Evolutionary conservation across 1,139 yeast species (phyloP).

Genomic region (Blastobotrys elegans): DNA sequence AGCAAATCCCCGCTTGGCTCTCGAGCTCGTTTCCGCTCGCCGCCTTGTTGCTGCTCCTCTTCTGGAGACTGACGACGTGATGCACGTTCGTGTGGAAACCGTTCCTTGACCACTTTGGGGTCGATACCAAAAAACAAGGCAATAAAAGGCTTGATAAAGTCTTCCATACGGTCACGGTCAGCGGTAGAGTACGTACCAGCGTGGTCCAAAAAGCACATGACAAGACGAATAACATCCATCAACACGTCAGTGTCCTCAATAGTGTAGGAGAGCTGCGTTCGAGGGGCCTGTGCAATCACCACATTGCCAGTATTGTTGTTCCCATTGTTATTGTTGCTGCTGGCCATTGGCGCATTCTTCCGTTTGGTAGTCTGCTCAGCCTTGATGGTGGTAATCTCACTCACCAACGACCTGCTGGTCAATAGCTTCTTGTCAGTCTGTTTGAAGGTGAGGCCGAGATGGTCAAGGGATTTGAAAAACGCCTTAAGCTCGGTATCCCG

Average conservation of each 20-base stretch:
- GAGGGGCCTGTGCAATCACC: slow-evolving; percentile 2
- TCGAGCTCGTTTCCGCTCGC: slow-evolving; percentile 39
- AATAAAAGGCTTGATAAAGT: slow-evolving; percentile 66
- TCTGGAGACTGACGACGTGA: slow-evolving; percentile 19
- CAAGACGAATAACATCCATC: slow-evolving; percentile 65
- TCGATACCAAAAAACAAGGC: slow-evolving; percentile 60
- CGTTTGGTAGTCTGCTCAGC: slow-evolving; percentile 83
- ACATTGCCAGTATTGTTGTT: background rate
- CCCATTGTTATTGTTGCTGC: no score
- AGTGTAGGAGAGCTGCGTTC: slow-evolving; percentile 63
- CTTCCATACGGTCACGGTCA: slow-evolving; percentile 75
- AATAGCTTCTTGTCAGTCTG: slow-evolving; percentile 91
- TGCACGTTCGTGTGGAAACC: slow-evolving; percentile 18
- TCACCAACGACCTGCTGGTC: slow-evolving; percentile 82
- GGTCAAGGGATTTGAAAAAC: slow-evolving; percentile 88
- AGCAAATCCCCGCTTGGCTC: slow-evolving; percentile 51
- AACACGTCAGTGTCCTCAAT: slow-evolving; percentile 66
- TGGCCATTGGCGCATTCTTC: slow-evolving; percentile 78
- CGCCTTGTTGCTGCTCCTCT: slow-evolving; percentile 30
- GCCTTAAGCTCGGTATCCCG: slow-evolving; percentile 96
- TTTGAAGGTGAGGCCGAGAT: slow-evolving; percentile 89
- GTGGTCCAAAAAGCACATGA: slow-evolving; percentile 63
- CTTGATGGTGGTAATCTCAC: slow-evolving; percentile 88
- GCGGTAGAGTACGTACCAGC: slow-evolving; percentile 67
- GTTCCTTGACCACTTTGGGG: slow-evolving; percentile 21